A percentile compares a stretch with the other conserved stretches of the same genome.
These are phyloP conservation scores for Crotalaria pallida DNA, from an alignment of 306 rosid genomes.

Conservation along the genomic window DNA sequence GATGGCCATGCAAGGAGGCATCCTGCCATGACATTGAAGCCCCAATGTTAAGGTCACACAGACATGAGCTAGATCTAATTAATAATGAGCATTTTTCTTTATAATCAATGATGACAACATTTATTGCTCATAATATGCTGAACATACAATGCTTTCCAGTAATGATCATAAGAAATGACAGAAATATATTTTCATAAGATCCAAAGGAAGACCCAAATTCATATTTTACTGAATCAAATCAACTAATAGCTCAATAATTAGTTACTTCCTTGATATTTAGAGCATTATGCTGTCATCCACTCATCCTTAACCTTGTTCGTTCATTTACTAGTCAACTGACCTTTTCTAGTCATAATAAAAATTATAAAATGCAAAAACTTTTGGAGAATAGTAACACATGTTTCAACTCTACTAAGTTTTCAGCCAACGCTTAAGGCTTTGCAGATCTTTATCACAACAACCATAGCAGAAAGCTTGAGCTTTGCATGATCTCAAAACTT, in stretches of 20 bases:
- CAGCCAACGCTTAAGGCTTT: not conserved
- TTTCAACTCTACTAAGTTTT: not conserved
- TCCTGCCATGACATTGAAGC: slow-evolving; percentile 52
- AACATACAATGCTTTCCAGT: not conserved
- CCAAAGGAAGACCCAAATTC: not conserved
- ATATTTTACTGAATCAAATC: not conserved
- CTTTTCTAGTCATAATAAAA: not conserved
- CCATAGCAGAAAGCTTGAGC: not conserved
- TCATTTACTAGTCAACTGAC: not conserved
- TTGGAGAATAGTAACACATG: not conserved
- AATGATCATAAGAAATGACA: not conserved
- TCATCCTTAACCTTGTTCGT: not conserved
- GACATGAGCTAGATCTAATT: not conserved
- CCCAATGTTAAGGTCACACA: slow-evolving; percentile 8
- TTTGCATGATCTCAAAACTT: not conserved
- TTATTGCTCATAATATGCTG: not conserved
- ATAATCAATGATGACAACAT: not conserved
- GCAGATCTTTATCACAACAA: not conserved
- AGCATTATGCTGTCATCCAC: not conserved
- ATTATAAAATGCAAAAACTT: not conserved
- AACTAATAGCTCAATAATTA: not conserved
- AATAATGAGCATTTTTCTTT: not conserved
- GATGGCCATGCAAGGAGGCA: slow-evolving; percentile 82
- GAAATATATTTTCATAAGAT: not conserved
- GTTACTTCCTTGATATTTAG: not conserved